Evolutionary conservation across 106 monocot genomes (phyloP).

Genomic region (Alisma plantagoaquatica): DNA sequence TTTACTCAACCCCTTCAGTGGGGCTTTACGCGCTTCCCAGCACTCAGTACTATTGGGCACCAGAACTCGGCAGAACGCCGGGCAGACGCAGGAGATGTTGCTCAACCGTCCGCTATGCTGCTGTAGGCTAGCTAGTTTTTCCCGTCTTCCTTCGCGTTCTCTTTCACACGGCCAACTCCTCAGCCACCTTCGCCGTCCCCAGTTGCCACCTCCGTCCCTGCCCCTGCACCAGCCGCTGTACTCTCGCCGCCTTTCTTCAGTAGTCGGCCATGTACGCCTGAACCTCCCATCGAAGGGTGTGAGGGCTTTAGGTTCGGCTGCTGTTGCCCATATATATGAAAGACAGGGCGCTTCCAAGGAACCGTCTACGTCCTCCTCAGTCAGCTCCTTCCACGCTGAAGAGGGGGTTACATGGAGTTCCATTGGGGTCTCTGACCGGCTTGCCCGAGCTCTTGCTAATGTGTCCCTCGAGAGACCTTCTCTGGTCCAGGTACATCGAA

Average conservation of each 20-base stretch:
- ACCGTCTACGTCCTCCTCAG: not conserved
- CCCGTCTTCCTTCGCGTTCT: not conserved
- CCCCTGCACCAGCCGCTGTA: not conserved
- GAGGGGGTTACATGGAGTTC: constrained; percentile 73
- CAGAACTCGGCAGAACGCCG: too few species aligned
- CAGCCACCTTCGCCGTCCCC: not conserved
- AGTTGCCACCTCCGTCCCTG: not conserved
- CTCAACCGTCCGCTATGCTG: too few species aligned
- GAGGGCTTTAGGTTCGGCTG: too few species aligned
- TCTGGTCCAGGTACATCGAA: constrained; percentile 46
- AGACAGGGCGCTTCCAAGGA: not conserved
- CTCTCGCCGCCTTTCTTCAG: too few species aligned
- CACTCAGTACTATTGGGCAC: too few species aligned
- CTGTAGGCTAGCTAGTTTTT: too few species aligned
- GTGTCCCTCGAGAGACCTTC: constrained; percentile 56
- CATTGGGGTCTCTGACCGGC: constrained; percentile 50
- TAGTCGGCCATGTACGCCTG: too few species aligned
- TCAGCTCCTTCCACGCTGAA: constrained; percentile 44
- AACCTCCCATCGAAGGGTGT: too few species aligned
- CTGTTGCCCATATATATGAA: too few species aligned
- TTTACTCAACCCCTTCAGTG: too few species aligned
- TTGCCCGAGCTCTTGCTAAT: constrained; percentile 36
- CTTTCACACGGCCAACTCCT: not conserved
- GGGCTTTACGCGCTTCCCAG: too few species aligned
- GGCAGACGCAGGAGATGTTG: too few species aligned